phyloP scores from a whole-genome alignment of 2,329 filamentous ascomycete species.

The Septoria petroselini region DNA sequence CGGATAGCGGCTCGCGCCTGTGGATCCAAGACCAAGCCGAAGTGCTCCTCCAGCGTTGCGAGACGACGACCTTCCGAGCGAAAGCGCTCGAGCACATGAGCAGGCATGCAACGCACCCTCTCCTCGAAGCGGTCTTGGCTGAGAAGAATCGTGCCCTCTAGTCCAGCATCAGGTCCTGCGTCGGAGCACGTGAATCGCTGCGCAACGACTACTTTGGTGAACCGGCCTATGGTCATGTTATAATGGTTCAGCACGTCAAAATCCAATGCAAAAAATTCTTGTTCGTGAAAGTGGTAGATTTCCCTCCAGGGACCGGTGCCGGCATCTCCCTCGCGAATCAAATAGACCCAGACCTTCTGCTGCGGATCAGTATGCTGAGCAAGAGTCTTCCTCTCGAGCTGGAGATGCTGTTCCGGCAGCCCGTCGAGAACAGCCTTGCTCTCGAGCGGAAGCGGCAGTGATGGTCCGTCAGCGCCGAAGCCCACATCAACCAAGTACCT shows the following conservation, averaged over 20 bases:
- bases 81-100: not conserved
- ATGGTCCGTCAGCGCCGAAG: slow-evolving; percentile 62
- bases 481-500: slow-evolving; percentile 60
- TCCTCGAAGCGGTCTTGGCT: not conserved
- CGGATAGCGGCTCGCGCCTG: not conserved
- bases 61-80: not conserved
- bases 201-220: not conserved
- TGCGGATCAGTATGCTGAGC: slow-evolving; percentile 16
- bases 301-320: slow-evolving; percentile 51
- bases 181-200: not conserved
- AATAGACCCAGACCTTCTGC: slow-evolving; percentile 45
- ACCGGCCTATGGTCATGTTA: slow-evolving; percentile 38
- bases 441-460: slow-evolving; percentile 55
- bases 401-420: slow-evolving; percentile 12
- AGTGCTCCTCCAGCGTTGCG: not conserved
- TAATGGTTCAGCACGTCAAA: slow-evolving; percentile 60
- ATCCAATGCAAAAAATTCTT: slow-evolving; percentile 60
- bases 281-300: slow-evolving; percentile 63
- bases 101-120: not conserved
- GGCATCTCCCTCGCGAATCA: slow-evolving; percentile 29
- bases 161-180: not conserved
- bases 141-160: not conserved
- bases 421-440: slow-evolving; percentile 39
- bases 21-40: not conserved
- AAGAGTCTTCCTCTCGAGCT: slow-evolving; percentile 22